These are phyloP conservation scores for Neurospora sp. DNA, from an alignment of 495 filamentous ascomycete genomes.

Conservation along the genomic window DNA sequence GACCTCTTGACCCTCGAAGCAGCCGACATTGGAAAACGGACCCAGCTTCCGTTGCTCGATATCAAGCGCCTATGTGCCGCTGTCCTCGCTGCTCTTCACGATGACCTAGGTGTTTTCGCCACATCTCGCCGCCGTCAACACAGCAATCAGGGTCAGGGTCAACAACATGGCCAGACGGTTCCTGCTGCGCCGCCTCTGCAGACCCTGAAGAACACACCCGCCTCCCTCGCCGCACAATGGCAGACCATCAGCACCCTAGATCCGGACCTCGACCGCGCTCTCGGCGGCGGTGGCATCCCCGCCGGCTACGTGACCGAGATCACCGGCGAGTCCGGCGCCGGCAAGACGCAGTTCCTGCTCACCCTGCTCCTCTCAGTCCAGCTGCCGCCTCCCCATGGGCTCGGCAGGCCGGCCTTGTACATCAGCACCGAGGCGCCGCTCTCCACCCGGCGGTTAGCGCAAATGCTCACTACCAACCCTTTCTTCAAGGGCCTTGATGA, in stretches of 20 bases:
- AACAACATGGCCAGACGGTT: neutral
- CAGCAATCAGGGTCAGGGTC: neutral
- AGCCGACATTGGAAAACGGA: conserved; percentile 76
- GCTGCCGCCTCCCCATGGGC: conserved; percentile 61
- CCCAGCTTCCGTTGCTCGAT: conserved; percentile 70
- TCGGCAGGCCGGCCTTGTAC: conserved; percentile 65
- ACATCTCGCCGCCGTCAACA: neutral
- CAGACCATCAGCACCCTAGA: conserved; percentile 72
- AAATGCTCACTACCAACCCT: conserved; percentile 64
- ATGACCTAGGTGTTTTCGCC: conserved; percentile 42
- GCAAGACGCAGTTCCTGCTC: conserved; percentile 91
- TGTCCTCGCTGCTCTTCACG: conserved; percentile 56
- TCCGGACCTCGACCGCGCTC: conserved; percentile 55
- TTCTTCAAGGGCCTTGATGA: conserved; percentile 34
- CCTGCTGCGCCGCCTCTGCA: neutral
- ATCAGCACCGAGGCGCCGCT: conserved; percentile 90
- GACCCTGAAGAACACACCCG: conserved; percentile 24
- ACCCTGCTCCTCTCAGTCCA: conserved; percentile 74
- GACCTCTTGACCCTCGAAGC: conserved; percentile 82
- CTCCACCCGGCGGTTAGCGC: conserved; percentile 66
- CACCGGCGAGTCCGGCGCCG: conserved; percentile 87
- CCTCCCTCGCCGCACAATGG: conserved; percentile 37
- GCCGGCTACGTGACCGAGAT: conserved; percentile 79
- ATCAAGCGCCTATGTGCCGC: conserved; percentile 58
- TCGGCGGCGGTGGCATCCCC: conserved; percentile 72